Percentiles rank a stretch among this genome's conserved stretches.
phyloP scores from a whole-genome alignment of 2,329 filamentous ascomycete genomes.

The Sphaerulina populicola region DNA sequence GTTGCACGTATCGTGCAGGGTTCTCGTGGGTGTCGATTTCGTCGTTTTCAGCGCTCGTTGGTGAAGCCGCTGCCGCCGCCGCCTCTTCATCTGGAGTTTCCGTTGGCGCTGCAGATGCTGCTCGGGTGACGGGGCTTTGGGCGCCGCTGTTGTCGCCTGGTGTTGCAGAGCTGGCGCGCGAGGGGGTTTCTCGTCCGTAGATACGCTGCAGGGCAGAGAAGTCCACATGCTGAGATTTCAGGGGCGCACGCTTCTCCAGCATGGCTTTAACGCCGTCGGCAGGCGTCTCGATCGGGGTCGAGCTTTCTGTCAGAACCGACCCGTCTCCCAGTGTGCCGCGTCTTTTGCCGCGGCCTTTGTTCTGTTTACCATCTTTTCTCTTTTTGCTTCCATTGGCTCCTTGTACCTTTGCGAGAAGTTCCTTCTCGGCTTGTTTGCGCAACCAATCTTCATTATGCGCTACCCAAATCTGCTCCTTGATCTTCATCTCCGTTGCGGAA shows the following conservation, averaged over 20 bases:
- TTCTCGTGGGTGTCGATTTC: slow-evolving; percentile 4
- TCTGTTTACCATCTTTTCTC: slow-evolving; percentile 29
- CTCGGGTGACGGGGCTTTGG: slow-evolving; percentile 4
- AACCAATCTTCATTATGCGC: slow-evolving; percentile 93
- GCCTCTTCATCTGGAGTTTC: slow-evolving; percentile 5
- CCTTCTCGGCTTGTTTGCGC: slow-evolving; percentile 74
- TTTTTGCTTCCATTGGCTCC: slow-evolving; percentile 40
- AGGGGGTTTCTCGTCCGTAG: slow-evolving; percentile 27
- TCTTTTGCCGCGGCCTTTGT: slow-evolving; percentile 39
- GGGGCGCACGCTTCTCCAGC: slow-evolving; percentile 38
- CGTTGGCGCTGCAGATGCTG: slow-evolving; percentile 9
- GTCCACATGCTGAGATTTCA: slow-evolving; percentile 40
- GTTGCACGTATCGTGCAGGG: slow-evolving; percentile 10
- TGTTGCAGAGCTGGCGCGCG: slow-evolving; percentile 14
- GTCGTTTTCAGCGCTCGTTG: not conserved
- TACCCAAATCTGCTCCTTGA: slow-evolving; percentile 90
- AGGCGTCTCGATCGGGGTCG: slow-evolving; percentile 36
- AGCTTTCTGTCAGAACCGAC: slow-evolving; percentile 36
- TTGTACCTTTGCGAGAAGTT: slow-evolving; percentile 62
- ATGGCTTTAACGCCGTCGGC: slow-evolving; percentile 41
- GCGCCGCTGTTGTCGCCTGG: slow-evolving; percentile 11
- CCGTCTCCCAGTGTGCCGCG: slow-evolving; percentile 38
- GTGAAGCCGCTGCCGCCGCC: no score
- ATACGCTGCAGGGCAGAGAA: slow-evolving; percentile 40
- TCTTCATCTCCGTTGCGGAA: slow-evolving; percentile 60